phyloP scores from a whole-genome alignment of 2,329 filamentous ascomycete species.

The Clarireedia monteithiana region DNA sequence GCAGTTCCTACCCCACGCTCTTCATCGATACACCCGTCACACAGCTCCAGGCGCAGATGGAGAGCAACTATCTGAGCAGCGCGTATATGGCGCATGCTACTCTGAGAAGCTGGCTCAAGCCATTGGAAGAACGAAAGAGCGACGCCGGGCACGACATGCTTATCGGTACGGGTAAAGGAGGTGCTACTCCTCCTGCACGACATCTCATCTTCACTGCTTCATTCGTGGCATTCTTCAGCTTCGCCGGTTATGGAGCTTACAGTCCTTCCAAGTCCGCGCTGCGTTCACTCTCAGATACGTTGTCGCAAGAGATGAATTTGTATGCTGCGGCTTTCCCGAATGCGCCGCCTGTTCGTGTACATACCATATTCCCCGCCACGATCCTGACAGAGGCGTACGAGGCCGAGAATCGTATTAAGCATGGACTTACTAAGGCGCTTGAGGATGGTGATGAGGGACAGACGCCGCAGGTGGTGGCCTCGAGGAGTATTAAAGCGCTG shows the following conservation, averaged over 20 bases:
- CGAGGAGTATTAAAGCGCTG: slow-evolving; percentile 58
- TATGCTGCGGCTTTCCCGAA: slow-evolving; percentile 72
- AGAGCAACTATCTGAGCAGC: slow-evolving; percentile 80
- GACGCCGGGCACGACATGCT: slow-evolving; percentile 9
- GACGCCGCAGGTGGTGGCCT: slow-evolving; percentile 68
- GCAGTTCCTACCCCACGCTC: slow-evolving; percentile 62
- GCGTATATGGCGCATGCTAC: slow-evolving; percentile 77
- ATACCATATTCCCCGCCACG: slow-evolving; percentile 47
- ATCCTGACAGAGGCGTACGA: slow-evolving; percentile 72
- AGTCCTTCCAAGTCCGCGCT: slow-evolving; percentile 76
- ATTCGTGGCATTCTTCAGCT: slow-evolving; percentile 61
- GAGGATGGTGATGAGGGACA: slow-evolving; percentile 74
- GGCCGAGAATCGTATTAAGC: slow-evolving; percentile 69
- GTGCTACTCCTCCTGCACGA: slow-evolving; percentile 14
- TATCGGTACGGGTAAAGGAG: no score
- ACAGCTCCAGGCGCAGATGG: slow-evolving; percentile 68
- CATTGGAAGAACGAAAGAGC: slow-evolving; percentile 31
- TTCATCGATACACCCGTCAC: slow-evolving; percentile 66
- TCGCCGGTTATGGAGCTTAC: slow-evolving; percentile 78
- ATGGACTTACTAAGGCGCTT: slow-evolving; percentile 64
- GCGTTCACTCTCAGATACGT: slow-evolving; percentile 69
- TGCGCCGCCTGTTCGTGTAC: neutral
- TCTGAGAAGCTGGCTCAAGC: slow-evolving; percentile 64
- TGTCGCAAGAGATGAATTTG: slow-evolving; percentile 74
- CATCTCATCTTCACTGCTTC: slow-evolving; percentile 86